Base-by-base conservation (phyloP, 495 filamentous ascomycete genomes). In the Penicillium arizonense region DNA sequence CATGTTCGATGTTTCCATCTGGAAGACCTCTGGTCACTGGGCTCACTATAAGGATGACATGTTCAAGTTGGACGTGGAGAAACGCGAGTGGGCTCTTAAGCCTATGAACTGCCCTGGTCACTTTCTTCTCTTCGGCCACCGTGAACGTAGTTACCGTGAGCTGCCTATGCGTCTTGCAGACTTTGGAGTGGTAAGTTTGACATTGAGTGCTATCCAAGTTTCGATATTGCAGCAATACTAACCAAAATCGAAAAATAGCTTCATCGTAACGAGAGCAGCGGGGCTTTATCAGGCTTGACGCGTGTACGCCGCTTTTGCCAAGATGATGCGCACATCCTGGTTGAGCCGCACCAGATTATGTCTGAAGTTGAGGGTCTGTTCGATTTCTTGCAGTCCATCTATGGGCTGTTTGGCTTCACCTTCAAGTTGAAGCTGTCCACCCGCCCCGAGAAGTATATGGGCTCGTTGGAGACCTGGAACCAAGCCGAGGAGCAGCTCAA, bases 91-190 rank as follows among this genome's bases (percentile, higher is more conserved):
- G 72, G 77, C 71, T 44, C 79, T 98, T 36, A 98, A 98, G 76
- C 94, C 95, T 32, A 98, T 98, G 94, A 97, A 97, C 72, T 98
- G 94, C 72, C 94, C 95, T 3, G 90, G 88, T 7, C 89, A 94
- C 69, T 88, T 85, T 59, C 68, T 89, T 23, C 79, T 95, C 50
- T 95, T 94, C 65, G 80, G 73, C 13, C 86, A 89, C 65, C 79
- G 87, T 46, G 91, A 88, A 56, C 80, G 86, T 58, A 91, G 84
- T 65, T 94, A 98, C 74, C 78, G 87, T 52, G 92, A 98, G 63
- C 73, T 97, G 48, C 94, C 94, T 43, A 80, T 93, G 69, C 78
- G 92, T 56, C 82, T 96, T 71, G 93, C 95, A 18, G 94, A 98
- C 66, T 98, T 97, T 75, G 90, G 92, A 64, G 89, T 96, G 28